Conservation (phyloP, 2,329 filamentous ascomycete species). For the Neoascochyta sp. region DNA sequence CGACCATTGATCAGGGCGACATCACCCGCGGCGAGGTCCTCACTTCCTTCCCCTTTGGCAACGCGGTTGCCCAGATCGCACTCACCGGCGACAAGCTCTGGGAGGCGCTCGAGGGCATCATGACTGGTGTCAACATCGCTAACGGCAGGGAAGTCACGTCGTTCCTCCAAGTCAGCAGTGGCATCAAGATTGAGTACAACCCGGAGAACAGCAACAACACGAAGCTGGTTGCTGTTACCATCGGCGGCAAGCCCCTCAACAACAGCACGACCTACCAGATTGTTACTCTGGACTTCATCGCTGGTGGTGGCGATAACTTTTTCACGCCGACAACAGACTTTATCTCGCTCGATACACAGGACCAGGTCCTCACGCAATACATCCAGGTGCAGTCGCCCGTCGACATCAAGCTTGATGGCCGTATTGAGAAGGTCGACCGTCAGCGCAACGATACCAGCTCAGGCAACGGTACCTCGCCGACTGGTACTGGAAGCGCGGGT, state of each 20-base stretch:
- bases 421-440: constrained; percentile 39
- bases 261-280: constrained; percentile 51
- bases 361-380: constrained; percentile 53
- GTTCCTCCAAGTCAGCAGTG: constrained; percentile 58
- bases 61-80: constrained; percentile 58
- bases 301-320: constrained; percentile 59
- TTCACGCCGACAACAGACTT: constrained; percentile 44
- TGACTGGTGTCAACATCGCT: constrained; percentile 53
- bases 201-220: constrained; percentile 48
- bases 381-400: constrained; percentile 50
- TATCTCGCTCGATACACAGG: constrained; percentile 51
- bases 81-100: constrained; percentile 54
- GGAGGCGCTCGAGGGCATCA: constrained; percentile 57
- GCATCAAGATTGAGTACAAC: constrained; percentile 58
- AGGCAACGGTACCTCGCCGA: constrained; percentile 15
- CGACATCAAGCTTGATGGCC: constrained; percentile 48
- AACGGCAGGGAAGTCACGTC: constrained; percentile 54
- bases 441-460: constrained; percentile 12
- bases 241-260: constrained; percentile 50
- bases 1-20: constrained; percentile 58
- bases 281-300: constrained; percentile 62
- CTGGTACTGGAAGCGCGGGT: constrained; percentile 7
- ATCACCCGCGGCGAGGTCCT: constrained; percentile 63
- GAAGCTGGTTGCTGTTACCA: constrained; percentile 52
- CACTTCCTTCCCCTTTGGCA: constrained; percentile 64